These are phyloP conservation scores for Guyanaporus albipodus DNA, from an alignment of 768 basidiomycete genomes.

Conservation along the genomic window DNA sequence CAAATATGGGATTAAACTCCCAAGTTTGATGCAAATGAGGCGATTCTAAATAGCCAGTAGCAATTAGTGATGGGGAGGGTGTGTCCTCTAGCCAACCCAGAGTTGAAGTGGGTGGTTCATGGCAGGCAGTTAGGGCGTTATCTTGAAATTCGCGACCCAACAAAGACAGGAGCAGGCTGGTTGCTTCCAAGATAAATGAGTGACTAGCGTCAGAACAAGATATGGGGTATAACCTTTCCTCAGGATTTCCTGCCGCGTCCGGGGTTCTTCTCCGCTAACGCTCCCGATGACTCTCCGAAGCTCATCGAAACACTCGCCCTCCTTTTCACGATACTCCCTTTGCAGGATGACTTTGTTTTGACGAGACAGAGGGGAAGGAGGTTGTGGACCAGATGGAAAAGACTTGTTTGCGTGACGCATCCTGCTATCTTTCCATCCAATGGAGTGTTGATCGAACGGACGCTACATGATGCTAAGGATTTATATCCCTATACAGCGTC, in stretches of 20 bases:
- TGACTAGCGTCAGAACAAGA: neutral
- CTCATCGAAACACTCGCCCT: slow-evolving; percentile 12
- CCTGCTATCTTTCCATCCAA: neutral
- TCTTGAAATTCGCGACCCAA: too few relatives aligned
- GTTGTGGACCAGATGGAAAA: neutral
- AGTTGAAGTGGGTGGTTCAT: neutral
- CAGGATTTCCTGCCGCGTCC: slow-evolving; percentile 19
- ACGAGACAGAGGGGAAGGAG: neutral
- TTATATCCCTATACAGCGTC: neutral
- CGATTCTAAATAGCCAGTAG: too few relatives aligned
- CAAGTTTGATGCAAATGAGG: neutral
- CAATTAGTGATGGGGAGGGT: too few relatives aligned
- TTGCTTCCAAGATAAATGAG: slow-evolving; percentile 9
- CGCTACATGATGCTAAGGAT: neutral
- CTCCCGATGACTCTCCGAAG: slow-evolving; percentile 16
- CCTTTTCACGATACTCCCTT: slow-evolving; percentile 22
- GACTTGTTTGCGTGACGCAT: slow-evolving; percentile 1
- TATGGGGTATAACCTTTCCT: slow-evolving; percentile 10
- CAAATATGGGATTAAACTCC: neutral
- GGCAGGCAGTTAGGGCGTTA: too few relatives aligned
- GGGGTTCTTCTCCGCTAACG: slow-evolving; percentile 9
- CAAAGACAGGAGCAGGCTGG: neutral
- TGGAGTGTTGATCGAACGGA: neutral
- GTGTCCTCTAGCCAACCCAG: neutral
- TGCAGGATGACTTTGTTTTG: slow-evolving; percentile 15